Base-by-base conservation (phyloP, 1,139 yeast genomes). In the Debaryomyces robertsiae region DNA sequence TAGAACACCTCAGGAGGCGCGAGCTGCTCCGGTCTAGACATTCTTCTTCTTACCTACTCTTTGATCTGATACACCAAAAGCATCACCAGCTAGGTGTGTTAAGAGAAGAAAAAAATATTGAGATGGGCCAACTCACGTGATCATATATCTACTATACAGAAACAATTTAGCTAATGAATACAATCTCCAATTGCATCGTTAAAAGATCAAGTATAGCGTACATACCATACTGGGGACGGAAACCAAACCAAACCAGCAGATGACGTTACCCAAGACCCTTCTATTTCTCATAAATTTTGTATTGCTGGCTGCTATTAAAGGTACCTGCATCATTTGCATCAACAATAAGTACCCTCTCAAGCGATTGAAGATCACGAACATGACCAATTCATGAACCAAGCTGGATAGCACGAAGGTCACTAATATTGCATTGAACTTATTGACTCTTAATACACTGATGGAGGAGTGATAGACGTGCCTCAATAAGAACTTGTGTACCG, bases 1-100 rank as follows among this genome's bases (percentile, higher is more conserved):
- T 93, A 93, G 60, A 90, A 94, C 50, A 91, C 79, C 69, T 93
- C 98, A 32, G 98, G 98, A 27, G 98, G 98, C 10, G 98, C 98
- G 46, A 91, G 74, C 55, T 89, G 91, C 66, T 93, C 98, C 50
- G 98, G 98, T 71, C 98, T 84, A 2, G 97, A 89, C 98, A 93
- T 93, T 10, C n/a, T 29, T 13, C 16, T 13, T 13, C 27, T n/a
- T 38, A n/a, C n/a, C n/a, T n/a, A n/a, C n/a, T n/a, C n/a, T 14
- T 7, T 24, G 28, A 22, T 10, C 25, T 22, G n/a, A n/a, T n/a
- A n/a, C n/a, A n/a, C n/a, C n/a, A n/a, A n/a, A n/a, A n/a, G n/a
- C n/a, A n/a, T n/a, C n/a, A n/a, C n/a, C n/a, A n/a, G n/a, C n/a
- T n/a, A n/a, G n/a, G n/a, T n/a, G n/a, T n/a, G n/a, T n/a, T n/a